A percentile compares a stretch with the other conserved stretches of the same genome.
These are phyloP conservation scores for Pseudomassariella vexata DNA, from an alignment of 2,329 filamentous ascomycete genomes.

Conservation along the genomic window DNA sequence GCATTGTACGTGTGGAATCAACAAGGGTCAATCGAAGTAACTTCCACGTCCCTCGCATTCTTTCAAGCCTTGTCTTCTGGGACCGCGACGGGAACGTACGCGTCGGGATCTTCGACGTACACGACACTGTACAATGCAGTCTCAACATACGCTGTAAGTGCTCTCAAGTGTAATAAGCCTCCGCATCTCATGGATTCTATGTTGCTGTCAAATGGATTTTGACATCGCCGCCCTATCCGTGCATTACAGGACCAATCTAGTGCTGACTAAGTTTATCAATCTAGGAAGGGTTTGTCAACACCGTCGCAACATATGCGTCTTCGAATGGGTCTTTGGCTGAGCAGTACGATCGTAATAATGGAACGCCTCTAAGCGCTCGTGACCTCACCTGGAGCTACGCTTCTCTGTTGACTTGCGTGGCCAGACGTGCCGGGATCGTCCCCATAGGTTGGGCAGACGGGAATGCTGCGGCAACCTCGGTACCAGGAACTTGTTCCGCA, in stretches of 20 bases:
- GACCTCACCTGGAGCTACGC: conserved; percentile 46
- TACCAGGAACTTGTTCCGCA: conserved; percentile 43
- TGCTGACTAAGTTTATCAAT: too few species aligned
- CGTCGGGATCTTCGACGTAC: conserved; percentile 40
- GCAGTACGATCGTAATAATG: conserved; percentile 54
- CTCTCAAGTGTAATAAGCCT: too few species aligned
- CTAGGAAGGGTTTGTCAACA: conserved; percentile 55
- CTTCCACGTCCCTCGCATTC: conserved; percentile 60
- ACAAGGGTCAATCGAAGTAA: conserved; percentile 58
- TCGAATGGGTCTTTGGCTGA: conserved; percentile 60
- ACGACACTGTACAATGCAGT: conserved; percentile 51
- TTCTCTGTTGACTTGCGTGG: conserved; percentile 55
- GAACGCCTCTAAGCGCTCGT: conserved; percentile 52
- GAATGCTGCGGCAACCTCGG: conserved; percentile 33
- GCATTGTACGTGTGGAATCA: conserved; percentile 67
- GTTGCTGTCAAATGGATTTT: too few species aligned
- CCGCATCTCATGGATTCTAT: too few species aligned
- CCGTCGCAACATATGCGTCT: conserved; percentile 58
- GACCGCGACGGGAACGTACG: conserved; percentile 57
- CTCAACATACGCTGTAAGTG: conserved; percentile 49
- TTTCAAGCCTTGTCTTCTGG: conserved; percentile 61
- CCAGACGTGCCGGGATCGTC: conserved; percentile 48
- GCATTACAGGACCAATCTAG: too few species aligned
- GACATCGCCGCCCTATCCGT: too few species aligned
- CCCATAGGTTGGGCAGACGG: conserved; percentile 49